Conservation (phyloP, 2,329 filamentous ascomycete genomes). For the Ascomycota sp. region DNA sequence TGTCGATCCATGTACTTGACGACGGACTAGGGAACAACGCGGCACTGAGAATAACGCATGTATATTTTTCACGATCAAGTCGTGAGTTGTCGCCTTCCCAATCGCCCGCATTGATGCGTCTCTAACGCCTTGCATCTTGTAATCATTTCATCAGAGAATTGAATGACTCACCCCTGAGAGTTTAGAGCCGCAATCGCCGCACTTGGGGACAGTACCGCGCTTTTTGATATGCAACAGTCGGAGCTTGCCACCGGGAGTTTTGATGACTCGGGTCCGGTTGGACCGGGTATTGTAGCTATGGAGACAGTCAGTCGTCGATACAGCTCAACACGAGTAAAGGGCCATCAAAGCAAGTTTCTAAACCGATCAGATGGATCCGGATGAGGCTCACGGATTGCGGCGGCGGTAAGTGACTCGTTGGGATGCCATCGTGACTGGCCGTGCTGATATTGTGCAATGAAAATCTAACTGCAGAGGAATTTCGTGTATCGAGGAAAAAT, state of each 20-base stretch:
- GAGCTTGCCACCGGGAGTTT: conserved; percentile 91
- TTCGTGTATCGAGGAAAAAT: conserved; percentile 21
- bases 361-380: neutral
- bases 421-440: conserved; percentile 35
- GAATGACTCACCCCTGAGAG: conserved; percentile 75
- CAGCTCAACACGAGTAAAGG: neutral
- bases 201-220: conserved; percentile 94
- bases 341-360: neutral
- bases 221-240: conserved; percentile 99
- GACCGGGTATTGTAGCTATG: conserved; percentile 90
- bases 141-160: conserved; percentile 1
- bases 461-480: conserved; percentile 18
- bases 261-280: conserved; percentile 89
- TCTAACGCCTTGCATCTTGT: too few species aligned
- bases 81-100: too few species aligned
- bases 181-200: conserved; percentile 96
- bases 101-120: too few species aligned
- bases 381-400: conserved; percentile 52
- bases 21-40: too few species aligned
- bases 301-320: conserved; percentile 7
- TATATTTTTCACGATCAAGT: too few species aligned
- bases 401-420: conserved; percentile 50
- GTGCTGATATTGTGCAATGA: conserved; percentile 16
- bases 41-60: too few species aligned
- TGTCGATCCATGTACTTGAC: neutral